Evolutionary conservation across 108 stramenopile species (phyloP), one percentile per base, ranked within the genome.

Genomic region (Fragilariopsis cylindrus): DNA sequence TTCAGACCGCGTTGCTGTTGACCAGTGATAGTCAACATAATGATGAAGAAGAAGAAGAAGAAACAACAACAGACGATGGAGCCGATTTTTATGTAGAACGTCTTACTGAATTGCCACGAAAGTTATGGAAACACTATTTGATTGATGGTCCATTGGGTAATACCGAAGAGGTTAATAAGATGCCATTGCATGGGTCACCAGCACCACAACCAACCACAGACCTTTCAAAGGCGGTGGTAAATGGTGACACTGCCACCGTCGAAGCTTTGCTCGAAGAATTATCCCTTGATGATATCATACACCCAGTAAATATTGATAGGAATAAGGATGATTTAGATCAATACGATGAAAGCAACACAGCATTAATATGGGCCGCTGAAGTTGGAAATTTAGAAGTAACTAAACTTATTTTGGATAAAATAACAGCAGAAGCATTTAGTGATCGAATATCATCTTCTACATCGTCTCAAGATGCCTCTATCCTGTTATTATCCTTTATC

Each of bases 331-430:
- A 53, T 15, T 53, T 53, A 53, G 12, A 65, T 43, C 72, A 85
- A 58, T 21, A 7, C 12, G 75, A 82, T 16, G 68, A 71, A 55
- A 64, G 16, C 19, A 87, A 84, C 70, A 83, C 82, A n/a, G 76
- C 82, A 4, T 69, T 87, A 52, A 78, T 84, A 48, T 87, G 82
- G 82, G 85, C 85, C 1, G 73, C 76, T 18, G 85, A 86, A 49
- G 39, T 13, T 4, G 81, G 81, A 13, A 70, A 80, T 54, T 13
- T 16, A n/a, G 46, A 77, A 43, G 72, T 60, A 7, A 69, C 81
- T 2, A 30, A 49, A 54, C 48, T 45, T 13, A 12, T 81, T 5
- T 52, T 83, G 45, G 44, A 55, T 11, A 39, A 19, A 1, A 15
- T 48, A 48, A 15, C 30, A 30, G 30, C 30, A 30, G 30, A 30